Base-by-base conservation (phyloP, 345 rosid genomes). In the Aethionema arabicum region DNA sequence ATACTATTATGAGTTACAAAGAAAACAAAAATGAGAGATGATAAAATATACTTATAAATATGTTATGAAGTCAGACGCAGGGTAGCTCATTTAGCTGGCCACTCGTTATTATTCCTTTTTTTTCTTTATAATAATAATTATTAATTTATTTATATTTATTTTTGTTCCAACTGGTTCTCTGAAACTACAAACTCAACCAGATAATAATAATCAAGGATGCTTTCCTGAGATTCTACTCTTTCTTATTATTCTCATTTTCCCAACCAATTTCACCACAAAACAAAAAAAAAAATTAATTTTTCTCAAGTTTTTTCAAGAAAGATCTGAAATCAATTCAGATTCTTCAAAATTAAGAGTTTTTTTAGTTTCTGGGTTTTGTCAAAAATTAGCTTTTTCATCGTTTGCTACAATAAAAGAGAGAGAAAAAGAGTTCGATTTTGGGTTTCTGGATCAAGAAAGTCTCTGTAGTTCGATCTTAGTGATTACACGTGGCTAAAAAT, bases 51-150 rank as follows among this genome's bases (percentile, higher is more conserved):
- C 42, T 14, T 32, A 40, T 46, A 8, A 40, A 35, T 55, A 14
- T 42, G 31, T 21, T 16, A 44, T 14, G 44, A 53, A 47, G 76
- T 71, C 74, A 66, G 60, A 73, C 12, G 74, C 53, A 69, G 66
- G 32, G 53, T 65, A 60, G 72, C 74, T 70, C 36, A 40, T 80
- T 79, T 83, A 83, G 95, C 89, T 83, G 95, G 79, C 89, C 86
- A 74, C 87, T 80, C 76, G 76, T 83, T 75, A 59, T 78, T 68
- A 66, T 56, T 83, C 70, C 67, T 73, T 64, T 40, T 47, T 59
- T 53, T 40, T n/a, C n/a, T 16, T 54, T 41, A 11, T 32, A 46
- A 5, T 4, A 11, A 39, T 16, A 54, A 56, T 41, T 49, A 33
- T 41, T 41, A 40, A 8, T 62, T 21, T 21, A 21, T 21, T 21